Conservation (phyloP, 169 alveolate species). For the Plasmodium blacklocki region DNA sequence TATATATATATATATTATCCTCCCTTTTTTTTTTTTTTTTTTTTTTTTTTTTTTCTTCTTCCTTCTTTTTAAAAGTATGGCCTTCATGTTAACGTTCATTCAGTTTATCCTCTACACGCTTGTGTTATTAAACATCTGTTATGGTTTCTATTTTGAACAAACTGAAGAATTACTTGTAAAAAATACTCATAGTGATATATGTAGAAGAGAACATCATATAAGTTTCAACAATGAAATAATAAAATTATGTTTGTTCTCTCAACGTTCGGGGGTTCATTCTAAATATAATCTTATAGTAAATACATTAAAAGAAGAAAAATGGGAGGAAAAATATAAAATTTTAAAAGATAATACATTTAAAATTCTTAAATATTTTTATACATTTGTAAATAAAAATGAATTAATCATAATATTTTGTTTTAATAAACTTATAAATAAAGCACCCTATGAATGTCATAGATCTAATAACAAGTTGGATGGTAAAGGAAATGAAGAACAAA, state of each 20-base stretch:
- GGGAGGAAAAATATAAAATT: conserved; percentile 13
- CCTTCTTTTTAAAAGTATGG: too few relatives aligned
- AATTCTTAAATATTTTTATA: conserved; percentile 23
- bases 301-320: conserved; percentile 27
- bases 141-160: too few relatives aligned
- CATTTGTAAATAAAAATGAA: conserved; percentile 14
- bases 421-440: not conserved
- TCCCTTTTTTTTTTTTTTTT: too few relatives aligned
- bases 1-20: too few relatives aligned
- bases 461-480: conserved; percentile 1
- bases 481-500: not conserved
- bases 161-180: not conserved
- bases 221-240: conserved; percentile 24
- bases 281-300: conserved; percentile 3
- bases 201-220: conserved; percentile 25
- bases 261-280: not conserved
- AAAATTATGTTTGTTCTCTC: conserved; percentile 12
- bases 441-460: conserved; percentile 31
- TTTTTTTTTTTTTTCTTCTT: too few relatives aligned
- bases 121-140: too few relatives aligned
- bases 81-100: too few relatives aligned
- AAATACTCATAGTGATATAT: conserved; percentile 1
- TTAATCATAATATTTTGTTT: conserved; percentile 22
- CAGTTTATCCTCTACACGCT: too few relatives aligned
- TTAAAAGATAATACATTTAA: conserved; percentile 3